Evolutionary conservation across 345 rosid species (phyloP), one percentile per base, ranked within the genome.

Genomic region (Fremontodendron californicum): DNA sequence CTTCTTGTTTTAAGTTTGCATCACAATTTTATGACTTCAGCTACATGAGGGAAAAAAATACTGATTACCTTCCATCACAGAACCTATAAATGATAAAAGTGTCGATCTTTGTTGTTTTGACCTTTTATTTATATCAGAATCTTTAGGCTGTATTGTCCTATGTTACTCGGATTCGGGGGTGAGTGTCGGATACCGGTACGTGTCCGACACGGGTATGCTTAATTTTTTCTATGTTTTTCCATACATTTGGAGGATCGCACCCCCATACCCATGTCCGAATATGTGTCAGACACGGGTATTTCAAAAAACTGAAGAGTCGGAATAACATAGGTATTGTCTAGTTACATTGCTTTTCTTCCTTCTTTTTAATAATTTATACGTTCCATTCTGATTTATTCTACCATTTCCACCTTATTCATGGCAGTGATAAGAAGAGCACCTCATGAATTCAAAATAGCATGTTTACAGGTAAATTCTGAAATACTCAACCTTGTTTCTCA

Each of bases 341-440:
- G 4, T 67, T 42, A 43, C 72, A 23, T 62, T 33, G 42, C 49
- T 9, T 25, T 58, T 57, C 37, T 40, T 6, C 19, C 58, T 23
- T 10, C 29, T 31, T 45, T n/a, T 3, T 37, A 35, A 55, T 55
- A n/a, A 48, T 76, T 49, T 65, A 35, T 27, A 2, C 31, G 18
- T 48, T 60, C 23, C 9, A 79, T 54, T 40, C 70, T 78, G 74
- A 77, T 74, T 27, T 61, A n/a, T 69, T 58, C 43, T 55, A 48
- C 62, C 75, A 60, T 40, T 54, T 64, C 73, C 73, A 15, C 39
- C 2, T 19, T 57, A 68, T 60, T 74, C 40, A 37, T 85, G 81
- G 63, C 89, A 94, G 98, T 94, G 31, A 92, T 94, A 78, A 84
- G 98, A 86, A 89, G 97, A 83, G 94, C 98, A 31, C 98, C 98